These are phyloP conservation scores for Geotrichum histeridarum DNA, from an alignment of 1,139 yeast genomes.

Conservation along the genomic window DNA sequence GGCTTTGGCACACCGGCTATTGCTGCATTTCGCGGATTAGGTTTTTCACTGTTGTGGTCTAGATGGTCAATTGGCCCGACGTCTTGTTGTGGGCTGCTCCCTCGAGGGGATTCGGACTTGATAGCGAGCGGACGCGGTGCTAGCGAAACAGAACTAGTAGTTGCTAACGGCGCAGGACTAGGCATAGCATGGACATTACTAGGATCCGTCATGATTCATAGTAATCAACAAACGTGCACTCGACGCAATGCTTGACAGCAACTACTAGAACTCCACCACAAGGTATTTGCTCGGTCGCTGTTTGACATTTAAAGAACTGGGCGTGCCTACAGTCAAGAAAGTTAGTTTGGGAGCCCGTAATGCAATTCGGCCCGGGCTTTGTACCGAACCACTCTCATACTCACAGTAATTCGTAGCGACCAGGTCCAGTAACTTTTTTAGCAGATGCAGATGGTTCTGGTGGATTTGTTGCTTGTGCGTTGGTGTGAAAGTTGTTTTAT, in stretches of 20 bases:
- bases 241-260: neutral
- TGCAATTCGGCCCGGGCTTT: neutral
- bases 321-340: neutral
- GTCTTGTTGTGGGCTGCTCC: too few relatives aligned
- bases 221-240: neutral
- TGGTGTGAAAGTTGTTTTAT: too few relatives aligned
- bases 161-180: neutral
- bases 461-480: too few relatives aligned
- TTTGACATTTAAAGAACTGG: neutral
- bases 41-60: too few relatives aligned
- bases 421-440: too few relatives aligned
- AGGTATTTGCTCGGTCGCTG: neutral
- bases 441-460: too few relatives aligned
- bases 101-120: neutral
- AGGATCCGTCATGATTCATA: slow-evolving; percentile 4
- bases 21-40: too few relatives aligned
- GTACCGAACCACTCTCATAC: too few relatives aligned
- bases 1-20: neutral
- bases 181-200: slow-evolving; percentile 3
- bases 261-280: slow-evolving; percentile 5
- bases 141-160: neutral
- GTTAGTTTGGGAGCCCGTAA: neutral
- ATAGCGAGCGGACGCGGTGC: slow-evolving; percentile 6
- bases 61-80: too few relatives aligned
- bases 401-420: too few relatives aligned